Percentiles rank a stretch among this genome's conserved stretches.
Evolutionary conservation across 352 stramenopile genomes (phyloP).

Genomic region (Pythium sp.): DNA sequence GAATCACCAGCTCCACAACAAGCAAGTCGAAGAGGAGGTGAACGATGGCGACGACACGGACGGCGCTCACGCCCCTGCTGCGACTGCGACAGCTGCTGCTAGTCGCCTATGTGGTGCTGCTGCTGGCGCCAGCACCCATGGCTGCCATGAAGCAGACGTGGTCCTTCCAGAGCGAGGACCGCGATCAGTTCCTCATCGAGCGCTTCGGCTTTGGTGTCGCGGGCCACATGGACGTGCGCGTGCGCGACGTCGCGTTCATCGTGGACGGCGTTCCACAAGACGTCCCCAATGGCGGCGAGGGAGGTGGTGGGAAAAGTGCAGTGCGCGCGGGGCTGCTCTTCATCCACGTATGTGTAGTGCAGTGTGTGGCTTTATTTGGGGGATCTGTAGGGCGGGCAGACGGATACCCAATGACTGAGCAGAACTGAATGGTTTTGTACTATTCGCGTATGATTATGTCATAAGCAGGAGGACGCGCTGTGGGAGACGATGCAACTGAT

Average conservation of each 20-base stretch:
- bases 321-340: conserved; percentile 56
- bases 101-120: not conserved
- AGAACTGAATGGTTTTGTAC: not conserved
- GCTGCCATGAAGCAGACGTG: conserved; percentile 78
- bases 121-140: not conserved
- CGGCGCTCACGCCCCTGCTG: not conserved
- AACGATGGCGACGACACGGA: not conserved
- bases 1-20: too few species aligned
- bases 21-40: too few species aligned
- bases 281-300: not conserved
- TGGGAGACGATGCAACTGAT: conserved; percentile 54
- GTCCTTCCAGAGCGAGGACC: conserved; percentile 63
- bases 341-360: conserved; percentile 42
- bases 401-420: not conserved
- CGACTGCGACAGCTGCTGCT: not conserved
- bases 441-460: not conserved
- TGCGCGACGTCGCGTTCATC: conserved; percentile 45
- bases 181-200: conserved; percentile 85
- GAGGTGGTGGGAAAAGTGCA: not conserved
- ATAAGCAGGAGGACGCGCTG: conserved; percentile 42
- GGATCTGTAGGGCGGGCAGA: not conserved
- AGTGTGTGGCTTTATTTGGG: too few species aligned
- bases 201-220: conserved; percentile 82
- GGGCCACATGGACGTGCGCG: conserved; percentile 69
- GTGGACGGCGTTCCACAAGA: conserved; percentile 1